Evolutionary conservation across 495 filamentous ascomycete genomes (phyloP).

Genomic region (Evernia prunastri): DNA sequence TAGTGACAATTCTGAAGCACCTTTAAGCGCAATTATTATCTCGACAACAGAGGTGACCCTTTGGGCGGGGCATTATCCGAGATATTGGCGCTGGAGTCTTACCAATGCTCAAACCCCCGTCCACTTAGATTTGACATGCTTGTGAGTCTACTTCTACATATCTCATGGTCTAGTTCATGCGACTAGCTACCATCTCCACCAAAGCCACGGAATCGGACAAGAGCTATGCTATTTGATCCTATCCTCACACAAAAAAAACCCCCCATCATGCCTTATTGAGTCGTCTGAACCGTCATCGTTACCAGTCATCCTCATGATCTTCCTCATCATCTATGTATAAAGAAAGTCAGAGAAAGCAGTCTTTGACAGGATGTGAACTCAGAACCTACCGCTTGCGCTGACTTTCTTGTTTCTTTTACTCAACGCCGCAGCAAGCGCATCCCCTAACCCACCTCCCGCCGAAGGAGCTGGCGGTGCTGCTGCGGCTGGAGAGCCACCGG

Average conservation of each 20-base stretch:
- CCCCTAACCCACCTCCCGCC: constrained; percentile 63
- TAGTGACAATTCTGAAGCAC: too few species aligned
- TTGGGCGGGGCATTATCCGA: too few species aligned
- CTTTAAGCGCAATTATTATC: too few species aligned
- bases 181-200: not conserved
- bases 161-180: not conserved
- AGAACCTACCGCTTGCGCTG: constrained; percentile 76
- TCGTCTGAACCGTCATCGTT: constrained; percentile 39
- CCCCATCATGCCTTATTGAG: constrained; percentile 15
- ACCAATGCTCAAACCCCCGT: too few species aligned
- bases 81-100: too few species aligned
- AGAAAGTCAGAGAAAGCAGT: constrained; percentile 26
- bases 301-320: constrained; percentile 62
- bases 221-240: not conserved
- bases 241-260: not conserved
- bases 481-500: constrained; percentile 50
- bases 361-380: not conserved
- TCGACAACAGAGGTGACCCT: too few species aligned
- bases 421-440: constrained; percentile 70
- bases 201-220: not conserved
- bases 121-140: too few species aligned
- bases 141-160: not conserved
- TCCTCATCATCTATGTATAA: constrained; percentile 63
- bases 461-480: constrained; percentile 42
- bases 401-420: constrained; percentile 82